phyloP scores from a whole-genome alignment of 495 filamentous ascomycete genomes.

The Trichoderma orchidacearum region DNA sequence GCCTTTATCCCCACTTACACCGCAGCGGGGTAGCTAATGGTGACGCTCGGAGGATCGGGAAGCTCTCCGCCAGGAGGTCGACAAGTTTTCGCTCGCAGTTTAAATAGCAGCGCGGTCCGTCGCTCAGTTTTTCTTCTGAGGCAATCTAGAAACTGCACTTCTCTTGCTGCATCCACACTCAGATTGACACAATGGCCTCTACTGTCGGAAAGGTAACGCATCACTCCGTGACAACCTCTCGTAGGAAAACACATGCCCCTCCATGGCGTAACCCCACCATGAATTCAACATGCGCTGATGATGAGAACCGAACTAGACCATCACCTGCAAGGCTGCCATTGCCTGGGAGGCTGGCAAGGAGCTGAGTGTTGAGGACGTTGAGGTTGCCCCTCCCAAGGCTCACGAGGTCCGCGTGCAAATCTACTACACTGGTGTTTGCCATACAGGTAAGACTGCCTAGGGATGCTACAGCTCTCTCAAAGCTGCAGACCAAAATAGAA shows the following conservation, averaged over 20 bases:
- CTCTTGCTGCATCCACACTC: not conserved
- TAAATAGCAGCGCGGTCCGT: not conserved
- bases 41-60: not conserved
- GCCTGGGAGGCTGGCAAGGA: constrained; percentile 93
- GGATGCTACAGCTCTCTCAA: not conserved
- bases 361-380: constrained; percentile 77
- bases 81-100: not conserved
- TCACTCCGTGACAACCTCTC: not conserved
- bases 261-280: not conserved
- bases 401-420: constrained; percentile 96
- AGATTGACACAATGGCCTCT: constrained; percentile 21
- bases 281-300: constrained; percentile 2
- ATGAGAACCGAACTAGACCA: constrained; percentile 20
- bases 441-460: constrained; percentile 59
- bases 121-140: not conserved
- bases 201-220: constrained; percentile 32
- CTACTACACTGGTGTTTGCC: constrained; percentile 94
- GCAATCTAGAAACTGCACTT: not conserved
- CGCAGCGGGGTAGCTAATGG: not conserved
- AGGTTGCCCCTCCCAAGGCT: constrained; percentile 82
- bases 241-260: not conserved
- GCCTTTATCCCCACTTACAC: not conserved
- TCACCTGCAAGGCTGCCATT: constrained; percentile 69
- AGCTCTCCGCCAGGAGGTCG: not conserved
- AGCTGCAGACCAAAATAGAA: not conserved